Conservation (phyloP, 2,329 filamentous ascomycete species). For the Botrytis cinerea region DNA sequence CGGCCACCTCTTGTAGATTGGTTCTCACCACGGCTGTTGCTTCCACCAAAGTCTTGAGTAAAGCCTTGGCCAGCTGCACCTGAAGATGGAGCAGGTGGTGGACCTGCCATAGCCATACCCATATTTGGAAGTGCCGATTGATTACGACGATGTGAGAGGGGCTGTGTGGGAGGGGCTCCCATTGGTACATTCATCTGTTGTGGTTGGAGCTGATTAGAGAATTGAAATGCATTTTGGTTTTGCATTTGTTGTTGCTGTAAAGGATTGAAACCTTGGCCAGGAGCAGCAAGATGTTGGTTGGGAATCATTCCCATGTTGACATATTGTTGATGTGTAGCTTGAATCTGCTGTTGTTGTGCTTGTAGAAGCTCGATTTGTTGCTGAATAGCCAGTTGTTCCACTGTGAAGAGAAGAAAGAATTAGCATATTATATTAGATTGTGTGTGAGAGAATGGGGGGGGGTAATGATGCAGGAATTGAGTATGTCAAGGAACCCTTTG, state of each 20-base stretch:
- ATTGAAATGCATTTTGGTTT: conserved; percentile 85
- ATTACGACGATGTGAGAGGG: conserved; percentile 90
- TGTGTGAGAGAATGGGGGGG: background rate
- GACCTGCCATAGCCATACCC: conserved; percentile 65
- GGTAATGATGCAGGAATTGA: background rate
- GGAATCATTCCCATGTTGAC: conserved; percentile 96
- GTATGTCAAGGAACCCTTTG: conserved; percentile 27
- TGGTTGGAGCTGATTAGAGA: conserved; percentile 74
- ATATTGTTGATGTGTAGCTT: conserved; percentile 95
- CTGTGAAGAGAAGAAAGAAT: conserved; percentile 48
- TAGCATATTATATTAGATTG: background rate
- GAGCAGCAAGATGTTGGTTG: conserved; percentile 71
- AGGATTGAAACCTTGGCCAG: conserved; percentile 68
- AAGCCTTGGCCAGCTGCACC: conserved; percentile 77
- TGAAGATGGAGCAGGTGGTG: conserved; percentile 87
- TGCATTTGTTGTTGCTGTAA: conserved; percentile 73
- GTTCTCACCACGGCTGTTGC: conserved; percentile 56
- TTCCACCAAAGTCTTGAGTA: conserved; percentile 77
- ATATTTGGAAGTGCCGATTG: conserved; percentile 95
- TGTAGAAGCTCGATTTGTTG: conserved; percentile 97
- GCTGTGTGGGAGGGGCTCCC: conserved; percentile 75
- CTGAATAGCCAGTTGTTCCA: conserved; percentile 97
- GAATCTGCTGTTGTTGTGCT: conserved; percentile 97
- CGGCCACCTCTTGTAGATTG: conserved; percentile 70
- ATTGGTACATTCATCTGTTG: conserved; percentile 73